A percentile compares a stretch with the other conserved stretches of the same genome.
Conservation (phyloP, 2,329 filamentous ascomycete genomes). For the Fusarium transvaalense region DNA sequence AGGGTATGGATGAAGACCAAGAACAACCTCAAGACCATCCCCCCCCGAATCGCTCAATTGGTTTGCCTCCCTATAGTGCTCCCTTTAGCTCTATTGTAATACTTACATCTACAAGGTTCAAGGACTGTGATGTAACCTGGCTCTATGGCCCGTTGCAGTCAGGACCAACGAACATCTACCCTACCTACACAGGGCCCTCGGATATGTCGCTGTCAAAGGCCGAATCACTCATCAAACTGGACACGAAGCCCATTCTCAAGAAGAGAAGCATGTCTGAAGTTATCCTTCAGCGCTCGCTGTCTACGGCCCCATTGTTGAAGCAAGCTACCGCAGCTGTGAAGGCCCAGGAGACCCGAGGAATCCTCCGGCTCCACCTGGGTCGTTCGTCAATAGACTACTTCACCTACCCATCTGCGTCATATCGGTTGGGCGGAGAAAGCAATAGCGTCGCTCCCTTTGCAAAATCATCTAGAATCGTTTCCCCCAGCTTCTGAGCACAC, state of each 20-base stretch:
- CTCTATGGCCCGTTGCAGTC: conserved; percentile 92
- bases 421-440: conserved; percentile 70
- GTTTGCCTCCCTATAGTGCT: conserved; percentile 64
- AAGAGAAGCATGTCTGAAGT: conserved; percentile 96
- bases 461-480: conserved; percentile 74
- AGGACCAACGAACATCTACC: conserved; percentile 67
- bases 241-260: conserved; percentile 92
- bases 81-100: conserved; percentile 5
- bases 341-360: conserved; percentile 75
- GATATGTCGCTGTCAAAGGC: conserved; percentile 61
- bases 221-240: conserved; percentile 71
- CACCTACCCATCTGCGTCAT: conserved; percentile 71
- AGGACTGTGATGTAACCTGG: conserved; percentile 97
- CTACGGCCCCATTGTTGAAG: conserved; percentile 89
- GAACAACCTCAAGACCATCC: conserved; percentile 85
- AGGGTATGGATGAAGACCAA: conserved; percentile 94
- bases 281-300: conserved; percentile 90
- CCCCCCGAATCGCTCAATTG: conserved; percentile 91
- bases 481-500: too few species aligned
- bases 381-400: conserved; percentile 77
- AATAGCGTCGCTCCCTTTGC: conserved; percentile 74
- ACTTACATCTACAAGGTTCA: conserved; percentile 74
- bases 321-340: conserved; percentile 88
- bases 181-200: conserved; percentile 55
- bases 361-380: conserved; percentile 67